phyloP scores from a whole-genome alignment of 371 early-diverging fungal genomes.

The Batkoa obscura region DNA sequence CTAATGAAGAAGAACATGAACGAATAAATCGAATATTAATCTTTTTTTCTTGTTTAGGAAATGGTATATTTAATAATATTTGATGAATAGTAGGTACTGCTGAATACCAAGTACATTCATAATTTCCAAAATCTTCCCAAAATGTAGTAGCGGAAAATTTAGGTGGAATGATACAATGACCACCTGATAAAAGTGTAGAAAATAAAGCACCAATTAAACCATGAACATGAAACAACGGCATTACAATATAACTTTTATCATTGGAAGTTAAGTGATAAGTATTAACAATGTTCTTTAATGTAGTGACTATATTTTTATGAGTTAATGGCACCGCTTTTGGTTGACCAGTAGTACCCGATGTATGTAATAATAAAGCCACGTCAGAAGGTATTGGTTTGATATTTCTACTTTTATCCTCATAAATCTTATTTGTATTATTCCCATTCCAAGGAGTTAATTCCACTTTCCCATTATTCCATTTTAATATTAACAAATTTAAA shows the following conservation, averaged over 20 bases:
- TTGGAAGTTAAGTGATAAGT: slow-evolving; percentile 38
- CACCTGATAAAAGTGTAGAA: slow-evolving; percentile 54
- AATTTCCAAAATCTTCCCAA: slow-evolving; percentile 47
- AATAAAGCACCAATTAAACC: slow-evolving; percentile 64
- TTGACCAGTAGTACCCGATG: slow-evolving; percentile 64
- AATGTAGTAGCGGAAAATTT: slow-evolving; percentile 61
- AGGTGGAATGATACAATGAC: slow-evolving; percentile 55
- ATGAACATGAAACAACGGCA: slow-evolving; percentile 89
- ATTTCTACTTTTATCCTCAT: too few species aligned
- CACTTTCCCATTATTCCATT: neutral
- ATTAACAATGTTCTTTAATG: slow-evolving; percentile 47
- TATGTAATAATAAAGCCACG: slow-evolving; percentile 56
- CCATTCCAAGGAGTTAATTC: slow-evolving; percentile 8
- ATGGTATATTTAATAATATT: slow-evolving; percentile 30
- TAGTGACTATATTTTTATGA: slow-evolving; percentile 52
- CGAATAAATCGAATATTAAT: slow-evolving; percentile 62
- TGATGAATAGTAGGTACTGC: slow-evolving; percentile 87
- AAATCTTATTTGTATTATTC: neutral
- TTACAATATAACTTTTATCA: slow-evolving; percentile 56
- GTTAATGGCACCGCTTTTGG: slow-evolving; percentile 77
- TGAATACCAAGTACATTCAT: slow-evolving; percentile 52
- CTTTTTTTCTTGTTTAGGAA: slow-evolving; percentile 20
- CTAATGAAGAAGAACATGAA: slow-evolving; percentile 62
- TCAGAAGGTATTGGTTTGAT: slow-evolving; percentile 13
- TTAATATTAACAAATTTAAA: slow-evolving; percentile 19